These are phyloP conservation scores for Kewa caespitosa DNA, from an alignment of 179 eudicot genomes.

Conservation along the genomic window DNA sequence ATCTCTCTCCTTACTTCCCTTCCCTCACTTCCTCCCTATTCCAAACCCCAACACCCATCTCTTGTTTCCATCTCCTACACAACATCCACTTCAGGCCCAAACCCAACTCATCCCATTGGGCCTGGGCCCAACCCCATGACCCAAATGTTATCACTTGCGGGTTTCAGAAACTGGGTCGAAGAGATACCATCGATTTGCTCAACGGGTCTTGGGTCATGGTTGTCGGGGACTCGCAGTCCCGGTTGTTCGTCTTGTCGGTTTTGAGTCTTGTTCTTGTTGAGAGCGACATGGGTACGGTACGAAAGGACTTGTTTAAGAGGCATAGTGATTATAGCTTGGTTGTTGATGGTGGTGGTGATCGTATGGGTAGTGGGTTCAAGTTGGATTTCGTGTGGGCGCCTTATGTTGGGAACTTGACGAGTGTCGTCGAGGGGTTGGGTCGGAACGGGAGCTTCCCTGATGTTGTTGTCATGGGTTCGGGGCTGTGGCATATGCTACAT, in stretches of 20 bases:
- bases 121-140: conserved; percentile 46
- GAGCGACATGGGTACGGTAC: conserved; percentile 48
- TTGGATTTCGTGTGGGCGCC: conserved; percentile 95
- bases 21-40: conserved; percentile 40
- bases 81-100: conserved; percentile 31
- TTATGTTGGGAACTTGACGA: conserved; percentile 55
- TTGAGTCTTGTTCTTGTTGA: conserved; percentile 57
- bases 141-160: conserved; percentile 54
- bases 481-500: conserved; percentile 93
- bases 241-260: conserved; percentile 64
- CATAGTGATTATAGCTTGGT: conserved; percentile 73
- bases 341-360: conserved; percentile 55
- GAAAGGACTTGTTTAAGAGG: conserved; percentile 73
- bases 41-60: conserved; percentile 33
- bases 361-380: conserved; percentile 77
- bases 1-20: conserved; percentile 83
- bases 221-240: conserved; percentile 85
- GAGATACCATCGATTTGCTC: conserved; percentile 67
- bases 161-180: conserved; percentile 56
- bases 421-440: conserved; percentile 34
- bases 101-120: conserved; percentile 39
- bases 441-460: conserved; percentile 55
- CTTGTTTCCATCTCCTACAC: conserved; percentile 61
- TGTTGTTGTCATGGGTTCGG: conserved; percentile 88
- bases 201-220: conserved; percentile 93